Conservation (phyloP, 192 early-diverging fungal genomes). For the Coemansia sp. region DNA sequence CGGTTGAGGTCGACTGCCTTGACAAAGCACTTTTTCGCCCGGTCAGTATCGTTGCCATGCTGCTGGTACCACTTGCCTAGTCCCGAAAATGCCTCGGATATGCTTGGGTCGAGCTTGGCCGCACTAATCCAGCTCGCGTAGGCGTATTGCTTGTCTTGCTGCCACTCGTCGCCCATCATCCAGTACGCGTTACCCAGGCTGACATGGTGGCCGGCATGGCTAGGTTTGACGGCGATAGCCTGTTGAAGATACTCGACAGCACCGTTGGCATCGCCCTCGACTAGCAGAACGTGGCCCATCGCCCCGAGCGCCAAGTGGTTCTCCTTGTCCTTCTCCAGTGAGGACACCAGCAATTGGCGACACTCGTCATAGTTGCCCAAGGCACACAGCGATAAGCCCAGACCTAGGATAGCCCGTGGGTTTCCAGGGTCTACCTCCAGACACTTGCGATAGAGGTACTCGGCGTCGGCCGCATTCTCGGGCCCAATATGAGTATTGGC, state of each 20-base stretch:
- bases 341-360: constrained; percentile 53
- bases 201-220: constrained; percentile 58
- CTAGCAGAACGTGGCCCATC: constrained; percentile 64
- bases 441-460: constrained; percentile 56
- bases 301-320: constrained; percentile 61
- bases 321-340: constrained; percentile 39
- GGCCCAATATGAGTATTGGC: constrained; percentile 59
- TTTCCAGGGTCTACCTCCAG: constrained; percentile 46
- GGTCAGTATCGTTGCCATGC: constrained; percentile 61
- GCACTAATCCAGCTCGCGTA: constrained; percentile 68
- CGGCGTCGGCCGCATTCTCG: constrained; percentile 58
- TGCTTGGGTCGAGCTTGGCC: constrained; percentile 65
- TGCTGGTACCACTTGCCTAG: constrained; percentile 80
- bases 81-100: constrained; percentile 67
- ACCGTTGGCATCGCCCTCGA: constrained; percentile 53
- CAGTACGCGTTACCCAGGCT: constrained; percentile 75
- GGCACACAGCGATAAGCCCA: constrained; percentile 55
- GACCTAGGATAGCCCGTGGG: constrained; percentile 46
- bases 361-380: constrained; percentile 61
- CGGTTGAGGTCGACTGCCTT: constrained; percentile 74
- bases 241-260: constrained; percentile 58
- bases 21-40: constrained; percentile 80
- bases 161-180: constrained; percentile 65
- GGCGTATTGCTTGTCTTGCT: constrained; percentile 60
- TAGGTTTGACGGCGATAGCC: constrained; percentile 54